A percentile compares a stretch with the other conserved stretches of the same genome.
Conservation (phyloP, 1,284 basidiomycete genomes). For the Mycena sp. region DNA sequence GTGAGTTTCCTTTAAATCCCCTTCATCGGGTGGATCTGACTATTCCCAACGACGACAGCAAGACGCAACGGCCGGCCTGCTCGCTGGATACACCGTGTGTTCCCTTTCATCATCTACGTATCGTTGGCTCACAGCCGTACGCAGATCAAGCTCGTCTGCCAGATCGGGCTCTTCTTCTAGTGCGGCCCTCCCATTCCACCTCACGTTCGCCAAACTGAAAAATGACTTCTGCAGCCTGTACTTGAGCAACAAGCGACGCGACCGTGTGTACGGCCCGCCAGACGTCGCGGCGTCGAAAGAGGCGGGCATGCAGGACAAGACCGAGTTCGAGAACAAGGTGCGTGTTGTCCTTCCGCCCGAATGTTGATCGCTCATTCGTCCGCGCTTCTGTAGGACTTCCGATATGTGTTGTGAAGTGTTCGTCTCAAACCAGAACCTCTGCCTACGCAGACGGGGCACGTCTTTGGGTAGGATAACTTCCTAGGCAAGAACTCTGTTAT, state of each 20-base stretch:
- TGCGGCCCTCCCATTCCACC: constrained; percentile 5
- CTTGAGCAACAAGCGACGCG: constrained; percentile 19
- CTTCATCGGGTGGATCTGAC: too few relatives aligned
- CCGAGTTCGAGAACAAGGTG: constrained; percentile 32
- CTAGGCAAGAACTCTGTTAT: too few relatives aligned
- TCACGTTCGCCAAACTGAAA: neutral
- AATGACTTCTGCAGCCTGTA: constrained; percentile 22
- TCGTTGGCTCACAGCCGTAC: neutral
- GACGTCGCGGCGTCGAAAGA: constrained; percentile 28
- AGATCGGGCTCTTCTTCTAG: constrained; percentile 24
- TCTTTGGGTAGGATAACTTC: too few relatives aligned
- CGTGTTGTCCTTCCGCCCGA: too few relatives aligned
- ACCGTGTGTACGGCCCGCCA: constrained; percentile 26
- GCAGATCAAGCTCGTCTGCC: constrained; percentile 29
- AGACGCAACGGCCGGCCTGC: constrained; percentile 30
- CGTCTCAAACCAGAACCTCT: too few relatives aligned
- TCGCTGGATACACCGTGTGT: constrained; percentile 28
- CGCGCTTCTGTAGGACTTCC: neutral
- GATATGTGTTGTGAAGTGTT: constrained; percentile 1
- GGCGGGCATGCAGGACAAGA: constrained; percentile 35
- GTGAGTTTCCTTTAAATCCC: too few relatives aligned
- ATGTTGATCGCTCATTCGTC: too few relatives aligned
- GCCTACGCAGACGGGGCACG: too few relatives aligned
- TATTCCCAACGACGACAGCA: constrained; percentile 1
- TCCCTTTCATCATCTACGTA: neutral